phyloP scores from a whole-genome alignment of 768 basidiomycete species.

The Lanmaoa pseudosensibilis region DNA sequence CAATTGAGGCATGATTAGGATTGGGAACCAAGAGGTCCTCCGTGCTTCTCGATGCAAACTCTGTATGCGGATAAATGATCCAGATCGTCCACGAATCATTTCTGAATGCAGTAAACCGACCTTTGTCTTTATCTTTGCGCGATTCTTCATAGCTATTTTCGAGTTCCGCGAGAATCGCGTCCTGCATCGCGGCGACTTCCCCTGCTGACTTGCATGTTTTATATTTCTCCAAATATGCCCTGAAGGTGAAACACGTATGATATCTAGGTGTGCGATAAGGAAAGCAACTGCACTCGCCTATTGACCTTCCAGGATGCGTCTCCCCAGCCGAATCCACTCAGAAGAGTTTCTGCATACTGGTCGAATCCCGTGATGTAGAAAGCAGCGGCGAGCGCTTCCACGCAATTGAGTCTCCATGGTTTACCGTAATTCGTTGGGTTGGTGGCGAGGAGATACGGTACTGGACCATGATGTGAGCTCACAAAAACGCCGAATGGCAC shows the following conservation, averaged over 20 bases:
- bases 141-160: conserved; percentile 61
- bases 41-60: conserved; percentile 32
- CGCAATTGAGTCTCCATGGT: conserved; percentile 94
- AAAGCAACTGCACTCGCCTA: conserved; percentile 39
- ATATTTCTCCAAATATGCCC: conserved; percentile 68
- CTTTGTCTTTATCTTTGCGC: conserved; percentile 43
- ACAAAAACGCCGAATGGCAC: not conserved
- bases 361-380: conserved; percentile 93
- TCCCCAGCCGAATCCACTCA: conserved; percentile 90
- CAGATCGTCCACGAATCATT: not conserved
- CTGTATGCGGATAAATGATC: conserved; percentile 4
- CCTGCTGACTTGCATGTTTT: conserved; percentile 62
- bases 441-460: conserved; percentile 92
- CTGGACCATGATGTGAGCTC: conserved; percentile 41
- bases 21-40: conserved; percentile 70
- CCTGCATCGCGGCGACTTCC: conserved; percentile 61
- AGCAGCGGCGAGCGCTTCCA: conserved; percentile 90
- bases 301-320: conserved; percentile 87
- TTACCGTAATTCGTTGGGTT: conserved; percentile 99
- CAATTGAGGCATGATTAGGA: conserved; percentile 52
- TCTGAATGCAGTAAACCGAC: conserved; percentile 34
- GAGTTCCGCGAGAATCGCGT: conserved; percentile 67
- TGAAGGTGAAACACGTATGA: not conserved
- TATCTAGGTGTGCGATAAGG: not conserved
- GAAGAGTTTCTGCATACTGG: conserved; percentile 71